phyloP scores from a whole-genome alignment of 305 asterid species.

The Withania somnifera region DNA sequence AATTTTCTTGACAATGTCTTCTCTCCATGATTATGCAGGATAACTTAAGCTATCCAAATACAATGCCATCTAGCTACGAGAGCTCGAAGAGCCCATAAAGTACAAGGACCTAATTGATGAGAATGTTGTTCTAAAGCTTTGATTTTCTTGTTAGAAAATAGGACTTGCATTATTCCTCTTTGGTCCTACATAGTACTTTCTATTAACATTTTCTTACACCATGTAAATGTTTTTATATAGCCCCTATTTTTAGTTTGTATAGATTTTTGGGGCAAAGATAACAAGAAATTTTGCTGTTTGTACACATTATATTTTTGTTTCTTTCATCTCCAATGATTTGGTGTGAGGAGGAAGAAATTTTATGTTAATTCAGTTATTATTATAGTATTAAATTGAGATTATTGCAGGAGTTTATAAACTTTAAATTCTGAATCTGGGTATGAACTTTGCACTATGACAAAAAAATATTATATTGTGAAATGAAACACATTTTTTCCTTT shows the following conservation, averaged over 20 bases:
- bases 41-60: slow-evolving; percentile 40
- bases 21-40: slow-evolving; percentile 31
- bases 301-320: neutral
- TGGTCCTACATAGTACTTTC: neutral
- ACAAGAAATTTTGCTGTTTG: neutral
- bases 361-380: too few species aligned
- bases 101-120: neutral
- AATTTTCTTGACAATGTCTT: neutral
- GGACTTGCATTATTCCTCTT: neutral
- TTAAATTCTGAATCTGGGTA: too few species aligned
- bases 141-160: neutral
- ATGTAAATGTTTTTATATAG: neutral
- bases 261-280: neutral
- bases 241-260: neutral
- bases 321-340: neutral
- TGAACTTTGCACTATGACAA: neutral
- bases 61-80: slow-evolving; percentile 25
- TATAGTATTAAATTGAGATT: too few species aligned
- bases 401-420: too few species aligned
- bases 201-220: neutral
- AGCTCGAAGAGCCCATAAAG: slow-evolving; percentile 43
- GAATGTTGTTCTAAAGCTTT: neutral
- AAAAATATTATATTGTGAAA: neutral
- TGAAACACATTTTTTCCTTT: neutral
- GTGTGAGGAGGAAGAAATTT: neutral